Conservation (phyloP, 331 rosid species). For the Prunus yedoensis region DNA sequence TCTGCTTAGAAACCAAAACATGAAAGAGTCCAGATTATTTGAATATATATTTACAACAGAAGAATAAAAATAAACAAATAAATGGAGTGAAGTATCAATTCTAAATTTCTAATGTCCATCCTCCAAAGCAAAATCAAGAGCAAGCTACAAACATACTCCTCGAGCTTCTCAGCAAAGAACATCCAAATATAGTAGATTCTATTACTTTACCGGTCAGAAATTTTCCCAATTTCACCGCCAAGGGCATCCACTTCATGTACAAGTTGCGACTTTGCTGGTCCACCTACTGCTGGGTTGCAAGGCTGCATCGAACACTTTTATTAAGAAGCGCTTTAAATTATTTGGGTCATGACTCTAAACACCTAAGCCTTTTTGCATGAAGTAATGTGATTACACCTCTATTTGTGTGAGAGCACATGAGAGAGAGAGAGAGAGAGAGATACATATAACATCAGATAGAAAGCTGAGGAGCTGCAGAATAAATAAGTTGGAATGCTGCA, state of each 20-base stretch:
- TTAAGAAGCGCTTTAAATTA: constrained; percentile 33
- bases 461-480: background rate
- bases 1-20: too few species aligned
- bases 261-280: constrained; percentile 90
- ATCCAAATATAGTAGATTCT: background rate
- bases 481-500: background rate
- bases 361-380: constrained; percentile 14
- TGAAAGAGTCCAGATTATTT: too few species aligned
- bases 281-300: constrained; percentile 99
- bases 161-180: background rate
- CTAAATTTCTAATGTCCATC: background rate
- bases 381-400: background rate
- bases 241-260: constrained; percentile 98
- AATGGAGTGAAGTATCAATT: background rate
- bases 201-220: constrained; percentile 80
- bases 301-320: constrained; percentile 62
- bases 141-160: background rate
- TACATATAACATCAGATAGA: background rate
- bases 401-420: background rate
- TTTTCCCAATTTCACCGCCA: constrained; percentile 92
- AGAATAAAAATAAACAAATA: too few species aligned
- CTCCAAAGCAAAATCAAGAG: background rate
- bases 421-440: too few species aligned
- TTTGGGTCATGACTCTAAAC: background rate
- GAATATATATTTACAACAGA: too few species aligned